A percentile compares a stretch with the other conserved stretches of the same genome.
Evolutionary conservation across 73 alveolate species (phyloP).

Genomic region (Tetrahymena borealis): DNA sequence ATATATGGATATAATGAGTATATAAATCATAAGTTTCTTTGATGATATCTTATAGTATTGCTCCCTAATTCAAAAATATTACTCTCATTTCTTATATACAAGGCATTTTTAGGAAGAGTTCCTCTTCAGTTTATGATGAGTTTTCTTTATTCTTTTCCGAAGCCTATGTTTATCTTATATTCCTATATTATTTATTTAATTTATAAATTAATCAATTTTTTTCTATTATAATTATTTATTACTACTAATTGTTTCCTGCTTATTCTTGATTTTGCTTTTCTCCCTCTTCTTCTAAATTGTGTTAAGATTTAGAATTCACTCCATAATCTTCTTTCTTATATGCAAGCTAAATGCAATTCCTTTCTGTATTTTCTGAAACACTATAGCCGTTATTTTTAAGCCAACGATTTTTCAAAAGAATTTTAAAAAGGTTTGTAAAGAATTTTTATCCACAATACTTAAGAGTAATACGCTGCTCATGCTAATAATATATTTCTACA

Average conservation of each 20-base stretch:
- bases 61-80: constrained; percentile 35
- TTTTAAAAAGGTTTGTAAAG: constrained; percentile 16
- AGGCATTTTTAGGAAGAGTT: constrained; percentile 33
- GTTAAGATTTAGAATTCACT: constrained; percentile 7
- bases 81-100: constrained; percentile 40
- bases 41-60: constrained; percentile 28
- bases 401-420: constrained; percentile 37
- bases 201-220: neutral
- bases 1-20: constrained; percentile 29
- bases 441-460: constrained; percentile 35
- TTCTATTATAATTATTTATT: neutral
- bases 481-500: constrained; percentile 19
- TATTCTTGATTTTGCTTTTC: neutral
- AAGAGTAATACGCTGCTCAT: constrained; percentile 11
- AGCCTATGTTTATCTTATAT: neutral
- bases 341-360: neutral
- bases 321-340: neutral
- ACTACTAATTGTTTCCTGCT: neutral
- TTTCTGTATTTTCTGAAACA: constrained; percentile 1
- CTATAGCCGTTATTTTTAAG: constrained; percentile 30
- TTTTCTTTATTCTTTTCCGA: constrained; percentile 6
- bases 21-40: constrained; percentile 25
- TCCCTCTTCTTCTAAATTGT: constrained; percentile 7
- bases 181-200: neutral
- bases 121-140: constrained; percentile 33